Conservation (phyloP, 257 asterid genomes). For the Ilex asprella region DNA sequence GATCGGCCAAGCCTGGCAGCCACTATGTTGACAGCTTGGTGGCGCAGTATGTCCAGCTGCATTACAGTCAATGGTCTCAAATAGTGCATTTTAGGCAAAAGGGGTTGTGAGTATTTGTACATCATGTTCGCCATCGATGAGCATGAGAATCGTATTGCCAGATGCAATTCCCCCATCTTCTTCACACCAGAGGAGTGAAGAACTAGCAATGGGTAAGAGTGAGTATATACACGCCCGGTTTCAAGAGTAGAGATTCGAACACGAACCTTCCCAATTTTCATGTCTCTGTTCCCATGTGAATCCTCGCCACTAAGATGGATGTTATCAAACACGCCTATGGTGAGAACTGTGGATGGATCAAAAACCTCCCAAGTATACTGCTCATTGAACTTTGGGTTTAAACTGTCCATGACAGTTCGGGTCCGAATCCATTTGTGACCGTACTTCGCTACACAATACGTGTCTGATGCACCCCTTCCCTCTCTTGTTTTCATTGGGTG, state of each 20-base stretch:
- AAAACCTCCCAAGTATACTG: constrained; percentile 25
- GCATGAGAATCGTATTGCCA: constrained; percentile 16
- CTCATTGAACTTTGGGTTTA: constrained; percentile 18
- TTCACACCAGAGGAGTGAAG: constrained; percentile 16
- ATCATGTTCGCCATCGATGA: constrained; percentile 14
- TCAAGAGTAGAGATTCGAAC: constrained; percentile 15
- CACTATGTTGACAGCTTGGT: constrained; percentile 15
- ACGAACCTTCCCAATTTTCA: constrained; percentile 17
- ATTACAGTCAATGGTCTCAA: constrained; percentile 7
- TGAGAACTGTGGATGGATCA: constrained; percentile 21
- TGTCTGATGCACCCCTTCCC: constrained; percentile 16
- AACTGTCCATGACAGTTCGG: constrained; percentile 15
- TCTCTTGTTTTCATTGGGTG: constrained; percentile 19
- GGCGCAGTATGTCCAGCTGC: constrained; percentile 10
- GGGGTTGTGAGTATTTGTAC: constrained; percentile 11
- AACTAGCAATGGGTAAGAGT: constrained; percentile 11
- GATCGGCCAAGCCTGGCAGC: constrained; percentile 11
- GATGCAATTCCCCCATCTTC: constrained; percentile 20
- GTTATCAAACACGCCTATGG: constrained; percentile 22
- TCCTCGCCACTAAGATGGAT: constrained; percentile 11
- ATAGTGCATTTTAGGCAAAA: constrained; percentile 19
- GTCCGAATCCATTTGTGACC: constrained; percentile 22
- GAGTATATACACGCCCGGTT: constrained; percentile 15
- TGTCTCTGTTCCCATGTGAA: constrained; percentile 8
- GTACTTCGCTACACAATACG: constrained; percentile 23